Conservation (phyloP, 2,329 filamentous ascomycete species). For the Stachybotrys elegans region DNA sequence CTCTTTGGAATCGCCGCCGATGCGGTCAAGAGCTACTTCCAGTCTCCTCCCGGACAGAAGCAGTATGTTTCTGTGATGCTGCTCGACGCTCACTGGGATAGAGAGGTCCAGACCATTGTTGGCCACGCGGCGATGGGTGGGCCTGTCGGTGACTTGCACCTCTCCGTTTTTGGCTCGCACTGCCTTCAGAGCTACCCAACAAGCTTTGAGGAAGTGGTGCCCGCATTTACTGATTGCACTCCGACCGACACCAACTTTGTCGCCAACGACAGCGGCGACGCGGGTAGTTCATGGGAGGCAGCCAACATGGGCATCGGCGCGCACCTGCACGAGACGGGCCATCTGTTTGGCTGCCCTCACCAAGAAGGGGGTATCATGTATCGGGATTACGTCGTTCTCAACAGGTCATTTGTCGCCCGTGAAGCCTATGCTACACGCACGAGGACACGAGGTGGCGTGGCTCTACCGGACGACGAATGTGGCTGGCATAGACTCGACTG, state of each 20-base stretch:
- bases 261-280: constrained; percentile 81
- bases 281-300: constrained; percentile 91
- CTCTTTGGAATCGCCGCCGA: constrained; percentile 74
- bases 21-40: constrained; percentile 74
- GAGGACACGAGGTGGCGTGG: constrained; percentile 73
- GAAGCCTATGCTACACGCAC: constrained; percentile 87
- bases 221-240: constrained; percentile 86
- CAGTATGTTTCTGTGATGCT: constrained; percentile 84
- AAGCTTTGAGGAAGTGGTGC: constrained; percentile 82
- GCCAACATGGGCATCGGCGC: constrained; percentile 91
- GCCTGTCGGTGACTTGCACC: constrained; percentile 63
- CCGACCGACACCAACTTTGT: constrained; percentile 76
- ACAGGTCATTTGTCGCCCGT: constrained; percentile 73
- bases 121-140: constrained; percentile 85
- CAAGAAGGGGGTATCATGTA: constrained; percentile 91
- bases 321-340: constrained; percentile 86
- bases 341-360: constrained; percentile 84
- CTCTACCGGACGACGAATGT: constrained; percentile 76
- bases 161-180: constrained; percentile 91
- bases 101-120: constrained; percentile 60
- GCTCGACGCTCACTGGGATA: constrained; percentile 87
- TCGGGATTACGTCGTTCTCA: constrained; percentile 78
- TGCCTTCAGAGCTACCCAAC: constrained; percentile 87
- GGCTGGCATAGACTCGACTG: constrained; percentile 86
- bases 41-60: constrained; percentile 68